Percentiles rank a stretch among this genome's conserved stretches.
These are phyloP conservation scores for Metschnikowia baotianmanensis DNA, from an alignment of 805 yeast genomes.

Conservation along the genomic window DNA sequence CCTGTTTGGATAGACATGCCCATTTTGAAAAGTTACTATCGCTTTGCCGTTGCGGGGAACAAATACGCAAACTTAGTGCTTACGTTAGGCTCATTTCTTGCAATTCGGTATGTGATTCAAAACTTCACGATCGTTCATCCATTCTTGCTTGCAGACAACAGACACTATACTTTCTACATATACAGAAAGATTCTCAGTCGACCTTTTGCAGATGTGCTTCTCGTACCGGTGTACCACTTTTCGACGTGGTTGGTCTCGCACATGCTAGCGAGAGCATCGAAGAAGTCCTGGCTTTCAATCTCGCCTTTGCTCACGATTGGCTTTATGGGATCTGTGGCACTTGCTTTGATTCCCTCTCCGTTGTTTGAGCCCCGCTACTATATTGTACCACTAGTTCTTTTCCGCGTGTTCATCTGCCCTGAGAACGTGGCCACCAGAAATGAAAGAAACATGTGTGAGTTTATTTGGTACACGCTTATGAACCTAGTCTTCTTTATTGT, in stretches of 20 bases:
- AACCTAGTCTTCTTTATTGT: conserved; percentile 52
- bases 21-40: conserved; percentile 40
- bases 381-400: conserved; percentile 73
- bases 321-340: conserved; percentile 48
- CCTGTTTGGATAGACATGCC: conserved; percentile 67
- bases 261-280: conserved; percentile 1
- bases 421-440: conserved; percentile 15
- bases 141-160: conserved; percentile 86
- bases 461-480: conserved; percentile 57
- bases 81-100: conserved; percentile 15
- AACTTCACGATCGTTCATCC: conserved; percentile 80
- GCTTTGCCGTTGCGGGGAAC: conserved; percentile 25
- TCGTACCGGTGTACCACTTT: conserved; percentile 73
- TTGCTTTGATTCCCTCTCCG: conserved; percentile 84
- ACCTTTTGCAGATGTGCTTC: conserved; percentile 44
- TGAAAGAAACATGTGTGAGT: conserved; percentile 45
- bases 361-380: conserved; percentile 92
- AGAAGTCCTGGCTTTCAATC: conserved; percentile 15
- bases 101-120: conserved; percentile 48
- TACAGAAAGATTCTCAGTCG: conserved; percentile 63
- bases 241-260: conserved; percentile 32
- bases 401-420: conserved; percentile 54
- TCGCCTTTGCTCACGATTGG: conserved; percentile 45
- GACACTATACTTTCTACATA: conserved; percentile 89
- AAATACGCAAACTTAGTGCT: conserved; percentile 18